Conservation (phyloP, 495 filamentous ascomycete genomes). For the Penicillium robsamsonii region DNA sequence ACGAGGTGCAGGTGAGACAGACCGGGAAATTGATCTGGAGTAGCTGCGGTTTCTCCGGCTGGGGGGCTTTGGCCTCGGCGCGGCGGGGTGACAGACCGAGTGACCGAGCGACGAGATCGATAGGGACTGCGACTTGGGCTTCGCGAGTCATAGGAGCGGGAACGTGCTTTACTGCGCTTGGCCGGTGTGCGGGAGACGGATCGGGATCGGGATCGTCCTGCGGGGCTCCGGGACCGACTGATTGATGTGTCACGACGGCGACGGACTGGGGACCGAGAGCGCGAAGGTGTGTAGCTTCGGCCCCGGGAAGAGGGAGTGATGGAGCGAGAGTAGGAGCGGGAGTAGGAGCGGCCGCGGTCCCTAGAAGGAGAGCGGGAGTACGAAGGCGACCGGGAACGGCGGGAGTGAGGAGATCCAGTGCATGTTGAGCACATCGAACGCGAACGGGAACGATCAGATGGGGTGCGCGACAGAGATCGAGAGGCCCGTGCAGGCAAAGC, state of each 20-base stretch:
- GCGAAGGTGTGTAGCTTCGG: constrained; percentile 38
- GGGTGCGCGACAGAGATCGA: constrained; percentile 37
- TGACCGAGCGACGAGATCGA: constrained; percentile 28
- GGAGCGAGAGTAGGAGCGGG: constrained; percentile 41
- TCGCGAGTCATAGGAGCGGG: constrained; percentile 24
- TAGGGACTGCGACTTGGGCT: constrained; percentile 28
- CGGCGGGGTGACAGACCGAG: constrained; percentile 38
- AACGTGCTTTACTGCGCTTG: constrained; percentile 27
- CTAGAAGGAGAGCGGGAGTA: constrained; percentile 42
- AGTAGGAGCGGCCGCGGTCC: constrained; percentile 37
- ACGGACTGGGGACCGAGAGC: constrained; percentile 37
- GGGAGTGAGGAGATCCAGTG: constrained; percentile 35
- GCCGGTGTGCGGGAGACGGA: constrained; percentile 32
- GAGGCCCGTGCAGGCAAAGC: constrained; percentile 51
- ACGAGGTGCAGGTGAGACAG: constrained; percentile 31
- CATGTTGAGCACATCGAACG: constrained; percentile 48
- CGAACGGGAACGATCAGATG: constrained; percentile 50
- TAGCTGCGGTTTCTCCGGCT: constrained; percentile 29
- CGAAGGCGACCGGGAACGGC: constrained; percentile 36
- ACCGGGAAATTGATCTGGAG: constrained; percentile 36
- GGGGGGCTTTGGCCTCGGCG: constrained; percentile 21
- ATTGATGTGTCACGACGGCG: constrained; percentile 34
- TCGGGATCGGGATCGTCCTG: constrained; percentile 15
- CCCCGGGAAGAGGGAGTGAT: constrained; percentile 38
- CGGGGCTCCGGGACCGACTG: constrained; percentile 30